Evolutionary conservation across 2,329 filamentous ascomycete genomes (phyloP), one percentile per base, ranked within the genome.

Genomic region (Apiospora arundinis): DNA sequence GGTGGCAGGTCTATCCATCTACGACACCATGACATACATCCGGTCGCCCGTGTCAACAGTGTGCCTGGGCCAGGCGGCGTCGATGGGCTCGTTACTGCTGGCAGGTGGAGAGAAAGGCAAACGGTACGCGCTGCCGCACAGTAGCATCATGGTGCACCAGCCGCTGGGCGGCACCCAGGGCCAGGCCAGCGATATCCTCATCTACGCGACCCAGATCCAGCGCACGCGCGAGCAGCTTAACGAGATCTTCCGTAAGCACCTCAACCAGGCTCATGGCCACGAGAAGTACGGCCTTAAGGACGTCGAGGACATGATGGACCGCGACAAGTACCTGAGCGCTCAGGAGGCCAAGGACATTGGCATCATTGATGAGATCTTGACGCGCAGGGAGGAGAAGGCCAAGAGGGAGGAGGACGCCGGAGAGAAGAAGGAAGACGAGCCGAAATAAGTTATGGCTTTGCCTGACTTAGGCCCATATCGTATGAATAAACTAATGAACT

Each of bases 11-110:
- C 87, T 93, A 72, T 95, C 96, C 37, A 98, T 99, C 78, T 99
- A 99, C 87, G 96, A 99, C 81, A 99, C 96, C 16, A 98, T 99
- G 95, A 91, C 92, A 76, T 99, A 99, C 82, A 98, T 99, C 80
- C 91, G 92, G 73, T 93, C 93, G 2, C 94, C 95, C 0, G 95
- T 99, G 0, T 95, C 93, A 60, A 99, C 96, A 0, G 96, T 99
- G 42, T 98, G 96, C 79, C 90, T 99, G 60, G 96, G 96, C 9
- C 94, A 97, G 78, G 96, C 97, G 0, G 95, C 96, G 1, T 96
- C 93, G 3, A 99, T 99, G 96, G 96, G 95, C 7, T 94, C 92
- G 1, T 87, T 99, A 32, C 86, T 99, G 0, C 89, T 99, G 0
- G 92, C 93, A 67, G 96, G 95, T 66, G 96, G 97, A 25, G 90